Conservation (phyloP, 2,329 filamentous ascomycete species). For the Colletotrichum sp. region DNA sequence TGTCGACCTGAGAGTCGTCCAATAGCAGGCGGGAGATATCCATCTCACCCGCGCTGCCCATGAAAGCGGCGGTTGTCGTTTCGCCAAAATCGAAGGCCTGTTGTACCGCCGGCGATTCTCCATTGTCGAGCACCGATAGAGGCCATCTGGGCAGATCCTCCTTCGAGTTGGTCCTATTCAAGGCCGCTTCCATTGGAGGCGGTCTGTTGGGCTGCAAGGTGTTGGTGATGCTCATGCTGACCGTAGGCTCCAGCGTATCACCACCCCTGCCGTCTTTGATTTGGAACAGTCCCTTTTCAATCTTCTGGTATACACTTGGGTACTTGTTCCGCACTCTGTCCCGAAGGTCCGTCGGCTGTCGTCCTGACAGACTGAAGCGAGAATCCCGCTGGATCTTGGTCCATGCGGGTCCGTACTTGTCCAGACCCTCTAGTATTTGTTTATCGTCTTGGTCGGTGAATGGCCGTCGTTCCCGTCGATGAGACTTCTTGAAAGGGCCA, state of each 20-base stretch:
- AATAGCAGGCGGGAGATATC: conserved; percentile 65
- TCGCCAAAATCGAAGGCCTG: conserved; percentile 52
- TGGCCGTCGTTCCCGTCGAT: conserved; percentile 62
- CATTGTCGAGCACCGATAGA: conserved; percentile 35
- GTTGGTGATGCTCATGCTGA: conserved; percentile 55
- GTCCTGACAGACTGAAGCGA: conserved; percentile 59
- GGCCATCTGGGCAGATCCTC: conserved; percentile 55
- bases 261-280: conserved; percentile 44
- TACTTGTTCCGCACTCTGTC: conserved; percentile 70
- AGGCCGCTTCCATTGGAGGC: conserved; percentile 42
- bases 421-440: conserved; percentile 65
- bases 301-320: conserved; percentile 60
- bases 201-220: conserved; percentile 44
- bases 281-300: conserved; percentile 59
- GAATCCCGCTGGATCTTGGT: conserved; percentile 68
- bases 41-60: conserved; percentile 59
- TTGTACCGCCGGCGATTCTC: conserved; percentile 25
- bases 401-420: conserved; percentile 67
- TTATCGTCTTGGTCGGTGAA: conserved; percentile 69
- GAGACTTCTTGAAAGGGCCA: conserved; percentile 66
- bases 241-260: conserved; percentile 55
- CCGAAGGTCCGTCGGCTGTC: conserved; percentile 67
- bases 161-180: conserved; percentile 45
- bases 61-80: conserved; percentile 39
- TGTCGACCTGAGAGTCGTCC: conserved; percentile 50